Evolutionary conservation across 2,329 filamentous ascomycete genomes (phyloP).

Genomic region (Penicillium frequentans): DNA sequence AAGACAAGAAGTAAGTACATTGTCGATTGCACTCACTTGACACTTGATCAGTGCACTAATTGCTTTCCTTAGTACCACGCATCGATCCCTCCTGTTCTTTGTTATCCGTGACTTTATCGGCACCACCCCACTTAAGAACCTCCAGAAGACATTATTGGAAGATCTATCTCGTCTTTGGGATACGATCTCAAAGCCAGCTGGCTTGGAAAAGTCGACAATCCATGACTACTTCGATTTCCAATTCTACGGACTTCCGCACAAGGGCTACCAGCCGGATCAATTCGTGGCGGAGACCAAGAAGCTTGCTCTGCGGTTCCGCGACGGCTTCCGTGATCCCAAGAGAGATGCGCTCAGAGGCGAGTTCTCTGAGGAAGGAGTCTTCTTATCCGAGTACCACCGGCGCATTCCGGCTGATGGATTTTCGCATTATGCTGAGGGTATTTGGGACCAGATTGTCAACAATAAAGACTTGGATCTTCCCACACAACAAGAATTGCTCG

Average conservation of each 20-base stretch:
- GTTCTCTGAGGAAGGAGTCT: constrained; percentile 76
- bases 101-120: constrained; percentile 97
- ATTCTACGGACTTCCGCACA: constrained; percentile 93
- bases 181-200: constrained; percentile 84
- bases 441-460: constrained; percentile 98
- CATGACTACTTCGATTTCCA: constrained; percentile 99
- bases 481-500: constrained; percentile 93
- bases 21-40: neutral
- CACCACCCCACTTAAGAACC: constrained; percentile 83
- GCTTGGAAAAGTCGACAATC: constrained; percentile 83
- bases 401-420: constrained; percentile 97
- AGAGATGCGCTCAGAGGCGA: constrained; percentile 62
- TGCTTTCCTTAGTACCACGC: constrained; percentile 64
- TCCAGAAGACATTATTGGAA: constrained; percentile 85
- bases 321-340: constrained; percentile 73
- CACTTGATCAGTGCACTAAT: neutral
- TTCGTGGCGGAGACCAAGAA: constrained; percentile 79
- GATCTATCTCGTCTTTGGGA: constrained; percentile 92
- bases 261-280: constrained; percentile 90
- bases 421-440: constrained; percentile 84
- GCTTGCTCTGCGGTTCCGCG: constrained; percentile 76
- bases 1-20: constrained; percentile 76
- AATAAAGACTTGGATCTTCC: constrained; percentile 98
- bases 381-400: constrained; percentile 91
- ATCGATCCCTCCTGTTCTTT: constrained; percentile 93